Conservation (phyloP, 768 basidiomycete genomes). For the Tremella yokohamensis region DNA sequence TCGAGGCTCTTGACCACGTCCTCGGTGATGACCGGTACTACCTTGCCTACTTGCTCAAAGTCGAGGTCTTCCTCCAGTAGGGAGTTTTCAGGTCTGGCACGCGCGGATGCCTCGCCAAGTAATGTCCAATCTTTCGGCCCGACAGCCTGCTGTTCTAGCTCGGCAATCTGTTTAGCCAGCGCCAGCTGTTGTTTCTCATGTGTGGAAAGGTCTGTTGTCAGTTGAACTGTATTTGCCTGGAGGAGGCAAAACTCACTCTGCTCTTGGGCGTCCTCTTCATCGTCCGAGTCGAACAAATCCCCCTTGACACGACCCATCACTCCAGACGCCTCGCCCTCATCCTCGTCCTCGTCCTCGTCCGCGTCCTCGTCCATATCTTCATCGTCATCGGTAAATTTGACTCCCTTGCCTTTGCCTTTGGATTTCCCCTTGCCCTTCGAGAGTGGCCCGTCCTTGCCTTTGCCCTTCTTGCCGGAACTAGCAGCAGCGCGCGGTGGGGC, state of each 20-base stretch:
- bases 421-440: slow-evolving; percentile 20
- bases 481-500: slow-evolving; percentile 37
- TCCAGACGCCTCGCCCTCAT: slow-evolving; percentile 49
- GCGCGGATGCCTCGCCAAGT: slow-evolving; percentile 81
- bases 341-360: slow-evolving; percentile 37
- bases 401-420: slow-evolving; percentile 32
- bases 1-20: slow-evolving; percentile 76
- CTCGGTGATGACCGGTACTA: slow-evolving; percentile 84
- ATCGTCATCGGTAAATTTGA: slow-evolving; percentile 21
- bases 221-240: slow-evolving; percentile 17
- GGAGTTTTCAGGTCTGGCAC: slow-evolving; percentile 80
- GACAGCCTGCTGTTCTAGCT: slow-evolving; percentile 81
- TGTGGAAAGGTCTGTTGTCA: slow-evolving; percentile 60
- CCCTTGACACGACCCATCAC: slow-evolving; percentile 69
- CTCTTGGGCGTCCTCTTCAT: slow-evolving; percentile 45
- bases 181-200: slow-evolving; percentile 74
- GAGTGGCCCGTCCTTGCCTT: slow-evolving; percentile 24
- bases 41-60: slow-evolving; percentile 83
- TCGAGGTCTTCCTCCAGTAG: slow-evolving; percentile 91
- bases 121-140: slow-evolving; percentile 87
- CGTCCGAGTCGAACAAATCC: slow-evolving; percentile 64
- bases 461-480: slow-evolving; percentile 13
- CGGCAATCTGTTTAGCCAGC: slow-evolving; percentile 71
- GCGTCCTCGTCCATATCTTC: slow-evolving; percentile 24
- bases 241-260: slow-evolving; percentile 30